Conservation (phyloP, 2,329 filamentous ascomycete genomes). For the Claviceps arundinis region DNA sequence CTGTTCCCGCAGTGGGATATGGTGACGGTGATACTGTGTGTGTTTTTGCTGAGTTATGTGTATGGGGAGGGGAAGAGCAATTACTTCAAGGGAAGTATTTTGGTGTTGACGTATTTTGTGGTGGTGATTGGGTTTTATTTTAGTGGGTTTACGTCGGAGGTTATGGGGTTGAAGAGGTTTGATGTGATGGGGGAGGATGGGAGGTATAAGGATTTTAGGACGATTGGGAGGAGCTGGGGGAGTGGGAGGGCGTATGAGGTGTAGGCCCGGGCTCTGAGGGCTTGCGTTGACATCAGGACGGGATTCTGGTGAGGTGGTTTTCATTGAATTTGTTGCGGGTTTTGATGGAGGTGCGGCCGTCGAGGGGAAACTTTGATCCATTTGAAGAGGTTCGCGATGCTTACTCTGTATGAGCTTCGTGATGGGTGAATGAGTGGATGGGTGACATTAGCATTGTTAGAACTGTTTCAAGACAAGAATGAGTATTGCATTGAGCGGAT, state of each 20-base stretch:
- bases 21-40: slow-evolving; percentile 89
- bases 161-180: slow-evolving; percentile 34
- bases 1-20: slow-evolving; percentile 99
- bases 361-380: too few species aligned
- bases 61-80: slow-evolving; percentile 99
- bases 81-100: slow-evolving; percentile 97
- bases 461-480: too few species aligned
- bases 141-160: slow-evolving; percentile 41
- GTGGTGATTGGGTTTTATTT: slow-evolving; percentile 88
- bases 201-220: slow-evolving; percentile 38
- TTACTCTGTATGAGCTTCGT: too few species aligned
- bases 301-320: too few species aligned
- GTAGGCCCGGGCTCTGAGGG: too few species aligned
- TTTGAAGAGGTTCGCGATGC: too few species aligned
- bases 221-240: slow-evolving; percentile 31
- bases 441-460: too few species aligned
- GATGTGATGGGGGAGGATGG: slow-evolving; percentile 39
- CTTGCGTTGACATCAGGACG: too few species aligned
- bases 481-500: too few species aligned
- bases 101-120: slow-evolving; percentile 85
- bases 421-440: too few species aligned
- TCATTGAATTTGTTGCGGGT: too few species aligned
- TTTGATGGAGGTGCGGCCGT: too few species aligned
- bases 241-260: slow-evolving; percentile 16
- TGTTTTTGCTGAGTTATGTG: slow-evolving; percentile 94